A percentile compares a stretch with the other conserved stretches of the same genome.
Evolutionary conservation across 106 monocot species (phyloP).

Genomic region (Dendrobium huoshanense): DNA sequence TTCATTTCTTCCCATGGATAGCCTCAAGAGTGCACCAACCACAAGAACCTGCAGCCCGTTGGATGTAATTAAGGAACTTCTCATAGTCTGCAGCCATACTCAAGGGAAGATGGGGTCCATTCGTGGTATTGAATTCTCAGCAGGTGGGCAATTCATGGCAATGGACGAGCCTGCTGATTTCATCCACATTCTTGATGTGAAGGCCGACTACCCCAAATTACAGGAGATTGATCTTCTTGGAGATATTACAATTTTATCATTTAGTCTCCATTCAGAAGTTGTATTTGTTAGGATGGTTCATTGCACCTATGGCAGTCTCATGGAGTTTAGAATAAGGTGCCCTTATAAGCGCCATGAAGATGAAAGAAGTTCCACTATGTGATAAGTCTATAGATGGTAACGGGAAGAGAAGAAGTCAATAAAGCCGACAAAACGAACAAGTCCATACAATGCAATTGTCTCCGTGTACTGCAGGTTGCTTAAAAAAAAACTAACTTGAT

Average conservation of each 20-base stretch:
- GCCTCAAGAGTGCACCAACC: too few species aligned
- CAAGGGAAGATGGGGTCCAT: slow-evolving; percentile 74
- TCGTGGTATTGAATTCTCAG: slow-evolving; percentile 65
- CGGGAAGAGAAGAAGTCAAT: too few species aligned
- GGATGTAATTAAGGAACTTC: slow-evolving; percentile 73
- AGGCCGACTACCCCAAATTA: slow-evolving; percentile 23
- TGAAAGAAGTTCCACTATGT: too few species aligned
- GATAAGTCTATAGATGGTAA: too few species aligned
- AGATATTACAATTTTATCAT: slow-evolving; percentile 56
- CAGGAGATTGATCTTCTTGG: slow-evolving; percentile 90
- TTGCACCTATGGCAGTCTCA: slow-evolving; percentile 38
- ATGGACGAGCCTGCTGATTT: slow-evolving; percentile 81
- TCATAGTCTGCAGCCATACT: slow-evolving; percentile 49
- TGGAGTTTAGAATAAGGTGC: slow-evolving; percentile 50
- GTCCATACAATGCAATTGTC: too few species aligned
- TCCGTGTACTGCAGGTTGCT: too few species aligned
- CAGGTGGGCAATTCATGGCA: slow-evolving; percentile 69
- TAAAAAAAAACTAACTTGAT: too few species aligned
- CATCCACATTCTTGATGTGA: slow-evolving; percentile 61
- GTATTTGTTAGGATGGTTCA: slow-evolving; percentile 53
- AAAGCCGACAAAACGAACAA: too few species aligned
- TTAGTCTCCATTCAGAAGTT: slow-evolving; percentile 50
- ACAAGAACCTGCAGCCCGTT: slow-evolving; percentile 78
- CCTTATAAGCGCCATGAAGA: slow-evolving; percentile 19
- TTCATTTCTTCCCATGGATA: too few species aligned